Conservation (phyloP, 2,329 filamentous ascomycete genomes). For the Camillea tinctor region DNA sequence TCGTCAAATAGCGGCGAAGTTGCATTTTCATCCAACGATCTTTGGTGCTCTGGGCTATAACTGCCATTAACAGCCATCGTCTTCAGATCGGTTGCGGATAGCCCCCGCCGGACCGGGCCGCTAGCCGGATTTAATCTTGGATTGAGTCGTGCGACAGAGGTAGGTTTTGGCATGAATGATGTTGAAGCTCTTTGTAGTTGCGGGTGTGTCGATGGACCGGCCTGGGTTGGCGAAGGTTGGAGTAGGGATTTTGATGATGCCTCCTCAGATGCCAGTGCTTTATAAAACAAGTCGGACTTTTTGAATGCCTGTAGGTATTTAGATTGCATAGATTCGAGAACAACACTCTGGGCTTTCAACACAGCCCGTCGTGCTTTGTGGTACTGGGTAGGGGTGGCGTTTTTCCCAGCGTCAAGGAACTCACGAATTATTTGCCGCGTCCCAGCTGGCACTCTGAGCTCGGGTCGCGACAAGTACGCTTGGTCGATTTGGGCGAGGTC, state of each 20-base stretch:
- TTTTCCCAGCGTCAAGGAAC: conserved; percentile 76
- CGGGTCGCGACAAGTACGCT: conserved; percentile 78
- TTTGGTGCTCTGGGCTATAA: conserved; percentile 48
- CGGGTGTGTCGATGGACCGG: conserved; percentile 26
- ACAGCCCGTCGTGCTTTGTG: conserved; percentile 78
- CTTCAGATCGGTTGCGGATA: conserved; percentile 50
- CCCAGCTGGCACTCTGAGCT: conserved; percentile 72
- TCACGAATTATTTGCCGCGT: conserved; percentile 68
- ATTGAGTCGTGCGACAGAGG: conserved; percentile 41
- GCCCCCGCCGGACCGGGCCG: conserved; percentile 38
- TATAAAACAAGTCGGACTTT: conserved; percentile 91
- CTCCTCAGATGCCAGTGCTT: conserved; percentile 89
- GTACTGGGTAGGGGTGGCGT: conserved; percentile 79
- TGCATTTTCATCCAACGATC: conserved; percentile 68
- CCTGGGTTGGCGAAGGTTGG: conserved; percentile 17
- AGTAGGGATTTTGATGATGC: conserved; percentile 47
- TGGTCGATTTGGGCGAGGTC: conserved; percentile 92
- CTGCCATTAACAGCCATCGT: conserved; percentile 37
- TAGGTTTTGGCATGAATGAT: conserved; percentile 45
- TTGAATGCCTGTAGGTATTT: conserved; percentile 83
- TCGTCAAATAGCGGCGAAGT: conserved; percentile 72
- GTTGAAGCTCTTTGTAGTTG: conserved; percentile 34
- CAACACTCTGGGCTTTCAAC: conserved; percentile 75
- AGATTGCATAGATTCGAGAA: conserved; percentile 80
- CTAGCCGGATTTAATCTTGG: conserved; percentile 35